Evolutionary conservation across 148 eudicot species (phyloP).

Genomic region (Rhododendron simsii): DNA sequence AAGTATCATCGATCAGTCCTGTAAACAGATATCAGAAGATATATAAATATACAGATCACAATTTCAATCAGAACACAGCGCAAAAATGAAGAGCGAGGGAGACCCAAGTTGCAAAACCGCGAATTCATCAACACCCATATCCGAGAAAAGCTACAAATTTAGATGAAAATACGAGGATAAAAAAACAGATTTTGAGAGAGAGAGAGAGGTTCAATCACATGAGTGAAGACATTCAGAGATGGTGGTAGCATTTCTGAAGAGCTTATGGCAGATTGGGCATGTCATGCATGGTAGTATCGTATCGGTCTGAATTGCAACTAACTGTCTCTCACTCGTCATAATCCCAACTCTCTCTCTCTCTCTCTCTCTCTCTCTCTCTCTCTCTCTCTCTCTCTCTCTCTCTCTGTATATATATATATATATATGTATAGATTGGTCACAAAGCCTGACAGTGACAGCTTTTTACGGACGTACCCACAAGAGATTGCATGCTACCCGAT

Average conservation of each 20-base stretch:
- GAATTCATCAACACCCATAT: not conserved
- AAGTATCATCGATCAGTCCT: not conserved
- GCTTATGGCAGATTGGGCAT: constrained; percentile 21
- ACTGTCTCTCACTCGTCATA: not conserved
- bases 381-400: not conserved
- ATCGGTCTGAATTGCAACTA: not conserved
- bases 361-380: not conserved
- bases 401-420: not conserved
- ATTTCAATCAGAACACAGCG: not conserved
- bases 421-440: not conserved
- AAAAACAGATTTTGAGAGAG: not conserved
- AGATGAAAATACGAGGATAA: not conserved
- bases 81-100: not conserved
- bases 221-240: constrained; percentile 27
- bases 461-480: not conserved
- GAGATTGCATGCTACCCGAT: constrained; percentile 2
- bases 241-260: constrained; percentile 17
- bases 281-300: not conserved
- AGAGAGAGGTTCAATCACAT: constrained; percentile 13
- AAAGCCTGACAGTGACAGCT: not conserved
- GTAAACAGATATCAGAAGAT: not conserved
- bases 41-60: not conserved
- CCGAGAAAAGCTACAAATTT: not conserved
- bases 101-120: not conserved
- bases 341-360: not conserved